Conservation (phyloP, 1,284 basidiomycete genomes). For the Farysia itapuensis region DNA sequence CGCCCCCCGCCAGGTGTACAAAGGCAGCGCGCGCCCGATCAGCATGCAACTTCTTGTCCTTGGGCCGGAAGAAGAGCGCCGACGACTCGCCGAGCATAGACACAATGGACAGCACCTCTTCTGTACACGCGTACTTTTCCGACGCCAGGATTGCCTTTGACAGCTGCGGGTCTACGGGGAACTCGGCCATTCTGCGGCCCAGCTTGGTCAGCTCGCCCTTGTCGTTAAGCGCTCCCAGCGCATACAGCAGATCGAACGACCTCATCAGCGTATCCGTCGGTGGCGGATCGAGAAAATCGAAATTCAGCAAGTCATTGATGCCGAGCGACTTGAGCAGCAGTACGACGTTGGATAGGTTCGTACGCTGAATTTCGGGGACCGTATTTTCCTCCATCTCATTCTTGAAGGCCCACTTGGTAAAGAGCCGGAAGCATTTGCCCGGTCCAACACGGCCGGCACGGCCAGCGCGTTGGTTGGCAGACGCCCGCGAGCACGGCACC, state of each 20-base stretch:
- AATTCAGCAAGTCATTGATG: slow-evolving; percentile 69
- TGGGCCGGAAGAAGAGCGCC: slow-evolving; percentile 92
- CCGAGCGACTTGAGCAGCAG: slow-evolving; percentile 68
- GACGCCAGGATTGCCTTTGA: slow-evolving; percentile 94
- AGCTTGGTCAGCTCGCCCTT: slow-evolving; percentile 93
- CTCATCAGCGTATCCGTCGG: slow-evolving; percentile 98
- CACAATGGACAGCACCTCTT: slow-evolving; percentile 95
- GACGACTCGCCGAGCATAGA: slow-evolving; percentile 95
- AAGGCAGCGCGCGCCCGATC: slow-evolving; percentile 94
- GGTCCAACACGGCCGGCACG: slow-evolving; percentile 95
- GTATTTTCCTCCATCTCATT: slow-evolving; percentile 69
- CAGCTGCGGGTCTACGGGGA: slow-evolving; percentile 97
- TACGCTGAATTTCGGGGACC: slow-evolving; percentile 67
- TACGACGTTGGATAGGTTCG: slow-evolving; percentile 65
- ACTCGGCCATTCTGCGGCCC: slow-evolving; percentile 95
- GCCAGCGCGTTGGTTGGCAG: slow-evolving; percentile 93
- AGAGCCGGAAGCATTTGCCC: slow-evolving; percentile 90
- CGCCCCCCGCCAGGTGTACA: slow-evolving; percentile 87
- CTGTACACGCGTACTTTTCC: slow-evolving; percentile 91
- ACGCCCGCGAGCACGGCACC: slow-evolving; percentile 80
- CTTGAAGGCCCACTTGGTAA: slow-evolving; percentile 69
- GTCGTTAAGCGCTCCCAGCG: slow-evolving; percentile 92
- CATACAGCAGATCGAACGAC: slow-evolving; percentile 89
- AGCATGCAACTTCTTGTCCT: slow-evolving; percentile 69
- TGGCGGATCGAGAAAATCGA: slow-evolving; percentile 69